Evolutionary conservation across 495 filamentous ascomycete genomes (phyloP), one percentile per base, ranked within the genome.

Genomic region (Tuber microsphaerosporum): DNA sequence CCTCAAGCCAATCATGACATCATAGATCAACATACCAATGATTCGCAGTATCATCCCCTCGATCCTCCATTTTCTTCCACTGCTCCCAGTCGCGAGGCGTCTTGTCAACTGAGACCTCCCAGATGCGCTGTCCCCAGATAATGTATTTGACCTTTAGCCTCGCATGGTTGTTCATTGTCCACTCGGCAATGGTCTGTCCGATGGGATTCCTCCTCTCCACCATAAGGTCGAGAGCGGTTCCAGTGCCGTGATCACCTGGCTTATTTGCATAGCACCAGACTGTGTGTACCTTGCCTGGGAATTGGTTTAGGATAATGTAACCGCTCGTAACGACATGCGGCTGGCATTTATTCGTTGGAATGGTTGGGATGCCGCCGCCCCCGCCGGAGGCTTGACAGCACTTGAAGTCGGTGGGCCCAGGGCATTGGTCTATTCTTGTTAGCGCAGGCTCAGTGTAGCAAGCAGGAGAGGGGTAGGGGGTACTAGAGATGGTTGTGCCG

Each of bases 221-320:
- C 85, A 86, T 86, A 5, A 86, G 76, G 77, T 86, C 85, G 26
- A 82, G 82, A 8, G 85, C 85, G 73, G 83, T 81, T 4, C 85
- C 86, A 41, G 79, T 82, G 71, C 85, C 85, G 74, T 86, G 86
- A 48, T 86, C 86, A 43, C 81, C 83, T 3, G 76, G 75, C 83
- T 75, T 34, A 76, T 84, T 79, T 41, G 77, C 77, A 39, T 79
- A 79, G 44, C 77, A 79, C 77, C 77, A 79, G 19, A 79, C 77
- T 2, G 77, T 79, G 65, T 79, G 77, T 1, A 87, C 78, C 51
- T 77, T 71, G 0, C 85, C 83, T 0, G 85, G 85, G 41, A 78
- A 85, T 20, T 77, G 80, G 19, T 75, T 79, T 6, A 86, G 84
- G 20, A 85, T 78, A 37, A 72, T 80, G 73, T 82, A 74, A 14